A percentile compares a stretch with the other conserved stretches of the same genome.
phyloP scores from a whole-genome alignment of 2,329 filamentous ascomycete species.

The Fusarium beomiforme region DNA sequence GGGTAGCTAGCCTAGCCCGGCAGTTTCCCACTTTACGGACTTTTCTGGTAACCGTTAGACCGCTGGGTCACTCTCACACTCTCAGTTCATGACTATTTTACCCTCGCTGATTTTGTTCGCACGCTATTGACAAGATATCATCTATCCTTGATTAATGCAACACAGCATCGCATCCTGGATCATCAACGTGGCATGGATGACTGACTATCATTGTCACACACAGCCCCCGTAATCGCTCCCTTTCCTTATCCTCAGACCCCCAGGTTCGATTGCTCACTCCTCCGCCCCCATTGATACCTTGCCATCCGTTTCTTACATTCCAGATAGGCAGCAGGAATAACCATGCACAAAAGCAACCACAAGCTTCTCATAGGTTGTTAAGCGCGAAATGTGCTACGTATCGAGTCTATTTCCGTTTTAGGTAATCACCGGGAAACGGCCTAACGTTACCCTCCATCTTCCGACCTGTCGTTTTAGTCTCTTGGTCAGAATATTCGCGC shows the following conservation, averaged over 20 bases:
- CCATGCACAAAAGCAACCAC: constrained; percentile 30
- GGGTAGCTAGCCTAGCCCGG: constrained; percentile 7
- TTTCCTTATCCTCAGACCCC: constrained; percentile 11
- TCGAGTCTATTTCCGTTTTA: constrained; percentile 10
- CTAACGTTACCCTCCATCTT: constrained; percentile 15
- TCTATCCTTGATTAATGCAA: constrained; percentile 22
- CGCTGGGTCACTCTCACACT: background rate
- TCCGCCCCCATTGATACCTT: constrained; percentile 22
- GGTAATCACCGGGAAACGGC: constrained; percentile 24
- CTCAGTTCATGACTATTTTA: background rate
- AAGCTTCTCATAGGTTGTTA: constrained; percentile 11
- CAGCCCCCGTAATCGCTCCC: constrained; percentile 29
- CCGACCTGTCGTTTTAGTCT: background rate
- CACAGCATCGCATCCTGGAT: constrained; percentile 12
- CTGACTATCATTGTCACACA: constrained; percentile 27
- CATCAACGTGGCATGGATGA: constrained; percentile 14
- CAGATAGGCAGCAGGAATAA: constrained; percentile 21
- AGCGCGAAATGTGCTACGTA: constrained; percentile 13
- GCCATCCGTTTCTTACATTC: constrained; percentile 5
- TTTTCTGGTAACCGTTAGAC: constrained; percentile 5
- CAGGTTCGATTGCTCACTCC: constrained; percentile 22
- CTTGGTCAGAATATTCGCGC: background rate
- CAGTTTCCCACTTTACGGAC: constrained; percentile 16
- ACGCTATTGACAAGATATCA: constrained; percentile 12
- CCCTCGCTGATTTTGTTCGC: constrained; percentile 7